Percentiles rank a stretch among this genome's conserved stretches.
phyloP scores from a whole-genome alignment of 495 filamentous ascomycete species.

The Aspergillus incahuasiensis region DNA sequence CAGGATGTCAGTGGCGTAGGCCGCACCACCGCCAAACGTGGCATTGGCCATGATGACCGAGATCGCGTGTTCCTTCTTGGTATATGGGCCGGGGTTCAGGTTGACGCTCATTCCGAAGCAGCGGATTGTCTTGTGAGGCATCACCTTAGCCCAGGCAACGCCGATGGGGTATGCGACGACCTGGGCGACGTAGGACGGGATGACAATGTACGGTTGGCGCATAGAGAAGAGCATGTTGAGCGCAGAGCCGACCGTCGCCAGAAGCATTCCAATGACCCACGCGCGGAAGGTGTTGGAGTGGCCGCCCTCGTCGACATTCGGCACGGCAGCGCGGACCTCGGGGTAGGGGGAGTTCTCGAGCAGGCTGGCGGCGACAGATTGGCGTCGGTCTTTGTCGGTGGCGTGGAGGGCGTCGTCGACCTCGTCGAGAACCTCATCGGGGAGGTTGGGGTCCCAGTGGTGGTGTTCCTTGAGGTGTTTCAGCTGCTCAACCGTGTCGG shows the following conservation, averaged over 20 bases:
- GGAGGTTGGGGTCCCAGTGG: slow-evolving; percentile 66
- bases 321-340: slow-evolving; percentile 47
- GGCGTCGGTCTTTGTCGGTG: slow-evolving; percentile 47
- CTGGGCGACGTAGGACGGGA: slow-evolving; percentile 65
- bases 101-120: slow-evolving; percentile 53
- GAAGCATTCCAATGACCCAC: slow-evolving; percentile 64
- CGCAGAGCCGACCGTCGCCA: slow-evolving; percentile 60
- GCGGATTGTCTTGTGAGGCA: slow-evolving; percentile 49
- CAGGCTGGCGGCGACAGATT: slow-evolving; percentile 52
- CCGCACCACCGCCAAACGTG: slow-evolving; percentile 48
- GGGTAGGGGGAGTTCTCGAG: slow-evolving; percentile 68
- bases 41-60: slow-evolving; percentile 66
- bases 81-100: slow-evolving; percentile 68
- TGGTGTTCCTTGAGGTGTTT: slow-evolving; percentile 53
- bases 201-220: slow-evolving; percentile 59
- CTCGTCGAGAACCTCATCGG: slow-evolving; percentile 55
- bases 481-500: slow-evolving; percentile 27
- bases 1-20: slow-evolving; percentile 65
- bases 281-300: slow-evolving; percentile 66
- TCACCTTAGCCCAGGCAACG: slow-evolving; percentile 46
- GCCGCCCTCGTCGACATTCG: slow-evolving; percentile 59
- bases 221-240: slow-evolving; percentile 70
- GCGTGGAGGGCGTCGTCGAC: slow-evolving; percentile 56
- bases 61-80: slow-evolving; percentile 71
- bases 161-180: slow-evolving; percentile 67